Conservation (phyloP, 208 protist genomes). For the Leishmania martiniquensis region DNA sequence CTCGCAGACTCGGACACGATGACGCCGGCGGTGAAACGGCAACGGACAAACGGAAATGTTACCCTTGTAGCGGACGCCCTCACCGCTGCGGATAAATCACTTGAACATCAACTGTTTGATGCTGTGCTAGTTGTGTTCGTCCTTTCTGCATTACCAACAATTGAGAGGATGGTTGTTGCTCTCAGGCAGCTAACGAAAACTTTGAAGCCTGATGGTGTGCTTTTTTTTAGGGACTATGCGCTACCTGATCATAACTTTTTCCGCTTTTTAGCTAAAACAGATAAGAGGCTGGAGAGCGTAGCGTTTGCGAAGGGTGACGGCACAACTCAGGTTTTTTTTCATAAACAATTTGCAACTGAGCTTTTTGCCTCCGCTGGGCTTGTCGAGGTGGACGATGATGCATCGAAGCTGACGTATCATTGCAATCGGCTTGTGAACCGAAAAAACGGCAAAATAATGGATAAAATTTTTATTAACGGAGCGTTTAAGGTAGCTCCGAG, state of each 20-base stretch:
- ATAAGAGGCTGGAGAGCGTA: constrained; percentile 27
- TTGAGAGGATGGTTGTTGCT: constrained; percentile 59
- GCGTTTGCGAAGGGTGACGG: constrained; percentile 74
- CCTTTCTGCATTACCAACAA: constrained; percentile 63
- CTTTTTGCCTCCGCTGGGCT: constrained; percentile 57
- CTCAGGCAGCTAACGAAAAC: constrained; percentile 42
- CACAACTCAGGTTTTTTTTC: constrained; percentile 82
- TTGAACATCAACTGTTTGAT: constrained; percentile 37
- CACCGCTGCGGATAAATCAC: constrained; percentile 11
- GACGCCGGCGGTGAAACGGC: constrained; percentile 23
- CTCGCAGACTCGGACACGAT: not conserved
- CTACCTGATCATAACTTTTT: constrained; percentile 84
- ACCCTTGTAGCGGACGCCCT: constrained; percentile 34
- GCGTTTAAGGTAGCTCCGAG: constrained; percentile 42
- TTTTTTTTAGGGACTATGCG: constrained; percentile 82
- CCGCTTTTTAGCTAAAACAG: constrained; percentile 60
- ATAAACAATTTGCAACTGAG: constrained; percentile 43
- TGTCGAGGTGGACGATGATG: constrained; percentile 35
- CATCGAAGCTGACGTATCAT: constrained; percentile 54
- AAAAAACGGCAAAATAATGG: constrained; percentile 83
- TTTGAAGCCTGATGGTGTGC: constrained; percentile 50
- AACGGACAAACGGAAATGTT: constrained; percentile 20
- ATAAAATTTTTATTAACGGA: constrained; percentile 90
- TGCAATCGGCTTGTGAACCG: constrained; percentile 86
- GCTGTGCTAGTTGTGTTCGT: constrained; percentile 83